Base-by-base conservation (phyloP, 164 flowering plant genomes). In the Pachysandra terminalis region DNA sequence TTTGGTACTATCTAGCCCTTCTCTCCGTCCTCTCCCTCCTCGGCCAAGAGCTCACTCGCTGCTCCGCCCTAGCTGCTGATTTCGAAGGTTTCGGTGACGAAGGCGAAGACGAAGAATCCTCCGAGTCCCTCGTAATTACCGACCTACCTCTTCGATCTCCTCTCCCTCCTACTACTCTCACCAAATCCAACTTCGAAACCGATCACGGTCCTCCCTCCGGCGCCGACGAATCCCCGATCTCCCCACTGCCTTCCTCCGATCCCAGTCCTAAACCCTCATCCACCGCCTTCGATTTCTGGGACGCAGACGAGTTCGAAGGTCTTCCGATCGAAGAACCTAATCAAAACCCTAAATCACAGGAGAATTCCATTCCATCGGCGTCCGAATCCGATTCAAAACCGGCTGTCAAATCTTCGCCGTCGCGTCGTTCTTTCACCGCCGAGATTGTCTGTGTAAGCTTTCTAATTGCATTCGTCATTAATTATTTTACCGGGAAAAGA, bases 231-330 rank as follows among this genome's bases (percentile, higher is more conserved):
- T 61, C 60, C 25, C 55, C 71, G 19, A 16, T 9, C 15, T 63
- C 67, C 28, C 37, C 27, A 7, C 13, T 69, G n/a, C 66, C 78
- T 23, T 32, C 74, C 1, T 56, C 85, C 26, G 83, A 77, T 74
- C 73, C 74, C 27, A 28, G 69, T 15, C 70, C 77, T 0, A 71
- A 75, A 32, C 71, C 86, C 35, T 27, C 86, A 13, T 41, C 87
- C 6, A 64, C 86, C 2, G 52, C 74, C 41, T 86, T 89, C 61
- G 96, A 94, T 19, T 90, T 78, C 74, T 95, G 98, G 98, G 97
- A 95, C 64, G 98, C 91, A 69, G 97, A 95, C 67, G 98, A 94
- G 53, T 94, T 94, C 77, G 98, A 94, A 72, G 98, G 98, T 24
- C 51, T 94, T 13, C 97, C 96, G 13, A 45, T 71, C 19, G 68